Evolutionary conservation across 129 eudicot species (phyloP).

Genomic region (Lactuca sativa): DNA sequence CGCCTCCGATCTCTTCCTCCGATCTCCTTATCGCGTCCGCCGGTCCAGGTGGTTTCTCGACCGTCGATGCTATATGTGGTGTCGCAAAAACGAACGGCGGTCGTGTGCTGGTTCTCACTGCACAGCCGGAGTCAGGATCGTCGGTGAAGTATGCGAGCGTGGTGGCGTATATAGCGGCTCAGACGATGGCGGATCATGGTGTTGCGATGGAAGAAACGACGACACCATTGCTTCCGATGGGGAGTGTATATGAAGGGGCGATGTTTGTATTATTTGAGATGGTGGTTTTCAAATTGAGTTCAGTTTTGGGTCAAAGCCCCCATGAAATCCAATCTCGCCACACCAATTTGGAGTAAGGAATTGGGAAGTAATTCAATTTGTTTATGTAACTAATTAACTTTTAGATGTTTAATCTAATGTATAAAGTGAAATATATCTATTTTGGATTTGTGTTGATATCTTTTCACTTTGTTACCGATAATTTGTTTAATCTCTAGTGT

Average conservation of each 20-base stretch:
- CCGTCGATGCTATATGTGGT: conserved; percentile 78
- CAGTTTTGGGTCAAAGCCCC: conserved; percentile 55
- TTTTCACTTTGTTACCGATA: no score
- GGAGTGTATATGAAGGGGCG: conserved; percentile 89
- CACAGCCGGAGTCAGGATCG: conserved; percentile 58
- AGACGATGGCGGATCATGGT: conserved; percentile 86
- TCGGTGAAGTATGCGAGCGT: conserved; percentile 47
- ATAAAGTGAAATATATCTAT: neutral
- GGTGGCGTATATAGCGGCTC: conserved; percentile 75
- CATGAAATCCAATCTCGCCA: conserved; percentile 72
- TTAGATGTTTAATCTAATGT: neutral
- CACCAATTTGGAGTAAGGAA: conserved; percentile 73
- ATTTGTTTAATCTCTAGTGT: no score
- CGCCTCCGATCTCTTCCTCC: conserved; percentile 71
- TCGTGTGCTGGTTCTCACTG: conserved; percentile 69
- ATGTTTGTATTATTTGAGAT: conserved; percentile 95
- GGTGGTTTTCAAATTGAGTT: conserved; percentile 64
- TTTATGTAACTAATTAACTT: neutral
- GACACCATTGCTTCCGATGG: conserved; percentile 76
- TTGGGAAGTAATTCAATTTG: no score
- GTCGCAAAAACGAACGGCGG: conserved; percentile 63
- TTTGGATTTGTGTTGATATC: no score
- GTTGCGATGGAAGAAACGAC: conserved; percentile 21
- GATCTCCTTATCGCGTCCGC: conserved; percentile 95
- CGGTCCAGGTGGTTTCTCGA: conserved; percentile 91